A percentile compares a stretch with the other conserved stretches of the same genome.
These are phyloP conservation scores for Mycena vitilis DNA, from an alignment of 768 basidiomycete genomes.

Conservation along the genomic window DNA sequence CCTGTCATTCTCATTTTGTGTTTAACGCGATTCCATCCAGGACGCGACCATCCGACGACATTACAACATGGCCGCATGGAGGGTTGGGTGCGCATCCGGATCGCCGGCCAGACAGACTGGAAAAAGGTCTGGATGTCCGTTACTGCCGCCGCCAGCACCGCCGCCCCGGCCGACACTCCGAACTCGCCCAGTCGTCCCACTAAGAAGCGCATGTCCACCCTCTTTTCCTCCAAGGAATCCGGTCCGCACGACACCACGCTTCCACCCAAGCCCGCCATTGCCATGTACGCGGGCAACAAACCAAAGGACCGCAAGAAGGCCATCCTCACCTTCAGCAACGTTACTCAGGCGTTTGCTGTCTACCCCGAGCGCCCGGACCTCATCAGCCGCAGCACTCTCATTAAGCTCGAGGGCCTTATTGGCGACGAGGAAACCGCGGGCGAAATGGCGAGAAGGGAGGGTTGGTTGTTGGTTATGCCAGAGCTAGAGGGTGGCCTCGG, in stretches of 20 bases:
- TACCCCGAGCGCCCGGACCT: constrained; percentile 96
- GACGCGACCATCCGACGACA: constrained; percentile 67
- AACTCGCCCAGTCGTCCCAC: constrained; percentile 44
- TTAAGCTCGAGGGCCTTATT: constrained; percentile 91
- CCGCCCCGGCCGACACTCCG: constrained; percentile 39
- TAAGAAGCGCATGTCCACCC: constrained; percentile 73
- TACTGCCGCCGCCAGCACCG: constrained; percentile 55
- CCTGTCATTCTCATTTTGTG: neutral
- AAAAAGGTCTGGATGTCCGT: constrained; percentile 90
- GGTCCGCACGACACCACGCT: constrained; percentile 40
- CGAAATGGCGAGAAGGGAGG: constrained; percentile 76
- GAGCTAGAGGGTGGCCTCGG: constrained; percentile 74
- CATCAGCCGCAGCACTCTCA: constrained; percentile 87
- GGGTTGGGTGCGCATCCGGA: constrained; percentile 89
- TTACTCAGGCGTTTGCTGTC: constrained; percentile 92
- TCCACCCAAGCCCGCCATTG: constrained; percentile 55
- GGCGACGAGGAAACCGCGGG: constrained; percentile 80
- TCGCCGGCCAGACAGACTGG: constrained; percentile 99
- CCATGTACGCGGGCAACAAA: constrained; percentile 73
- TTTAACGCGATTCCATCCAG: constrained; percentile 41
- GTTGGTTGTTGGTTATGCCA: constrained; percentile 93
- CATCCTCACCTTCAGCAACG: constrained; percentile 72
- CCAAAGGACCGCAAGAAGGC: constrained; percentile 81
- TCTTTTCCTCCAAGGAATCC: constrained; percentile 67
- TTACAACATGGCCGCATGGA: constrained; percentile 83